phyloP scores from a whole-genome alignment of 2,329 filamentous ascomycete genomes.

The Penicillium paneum region DNA sequence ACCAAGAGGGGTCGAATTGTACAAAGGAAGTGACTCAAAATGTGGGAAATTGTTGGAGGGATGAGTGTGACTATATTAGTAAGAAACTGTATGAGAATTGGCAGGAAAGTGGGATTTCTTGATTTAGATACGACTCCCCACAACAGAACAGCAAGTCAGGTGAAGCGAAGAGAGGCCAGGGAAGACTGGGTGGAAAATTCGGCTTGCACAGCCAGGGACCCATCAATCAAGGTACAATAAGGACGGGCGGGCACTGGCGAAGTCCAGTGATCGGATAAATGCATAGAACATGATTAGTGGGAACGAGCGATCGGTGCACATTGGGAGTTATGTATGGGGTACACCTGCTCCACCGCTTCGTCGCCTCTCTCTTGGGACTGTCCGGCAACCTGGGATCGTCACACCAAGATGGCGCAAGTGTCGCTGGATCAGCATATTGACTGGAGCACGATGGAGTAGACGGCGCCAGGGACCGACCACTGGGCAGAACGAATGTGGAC shows the following conservation, averaged over 20 bases:
- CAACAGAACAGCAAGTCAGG: constrained; percentile 8
- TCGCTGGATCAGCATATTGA: background rate
- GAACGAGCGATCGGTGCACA: constrained; percentile 2
- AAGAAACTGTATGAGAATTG: background rate
- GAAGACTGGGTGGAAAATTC: background rate
- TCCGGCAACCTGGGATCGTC: background rate
- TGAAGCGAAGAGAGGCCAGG: background rate
- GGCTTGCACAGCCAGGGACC: constrained; percentile 1
- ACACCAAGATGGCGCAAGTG: background rate
- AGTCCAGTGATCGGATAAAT: constrained; percentile 4
- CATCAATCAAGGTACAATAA: constrained; percentile 14
- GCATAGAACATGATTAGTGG: constrained; percentile 12
- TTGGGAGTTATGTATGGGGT: constrained; percentile 4
- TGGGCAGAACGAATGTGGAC: background rate
- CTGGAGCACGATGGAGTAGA: background rate
- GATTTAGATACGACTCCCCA: background rate
- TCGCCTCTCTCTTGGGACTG: background rate
- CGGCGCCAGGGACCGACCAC: background rate
- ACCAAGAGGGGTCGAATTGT: background rate
- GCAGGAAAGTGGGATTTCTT: constrained; percentile 9
- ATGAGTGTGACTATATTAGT: background rate
- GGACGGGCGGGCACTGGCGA: background rate
- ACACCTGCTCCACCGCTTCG: constrained; percentile 16
- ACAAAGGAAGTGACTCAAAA: background rate
- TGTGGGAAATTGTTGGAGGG: background rate